phyloP scores from a whole-genome alignment of 2,329 filamentous ascomycete genomes.

The Ophioceras dolichostomum region DNA sequence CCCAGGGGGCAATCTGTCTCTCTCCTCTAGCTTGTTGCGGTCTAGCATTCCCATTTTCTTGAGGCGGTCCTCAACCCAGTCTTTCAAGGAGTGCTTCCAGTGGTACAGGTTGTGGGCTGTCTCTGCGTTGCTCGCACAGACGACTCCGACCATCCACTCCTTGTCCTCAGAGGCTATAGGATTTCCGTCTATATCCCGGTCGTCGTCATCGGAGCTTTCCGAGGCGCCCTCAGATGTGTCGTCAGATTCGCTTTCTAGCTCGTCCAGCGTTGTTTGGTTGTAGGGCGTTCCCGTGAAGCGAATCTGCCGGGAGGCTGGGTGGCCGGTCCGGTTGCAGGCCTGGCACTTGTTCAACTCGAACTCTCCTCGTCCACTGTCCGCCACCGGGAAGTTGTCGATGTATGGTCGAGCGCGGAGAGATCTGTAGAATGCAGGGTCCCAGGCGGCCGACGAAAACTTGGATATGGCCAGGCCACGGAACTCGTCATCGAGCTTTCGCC shows the following conservation, averaged over 20 bases:
- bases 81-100: constrained; percentile 64
- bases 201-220: constrained; percentile 18
- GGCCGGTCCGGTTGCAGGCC: constrained; percentile 57
- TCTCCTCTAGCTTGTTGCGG: constrained; percentile 43
- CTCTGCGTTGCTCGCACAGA: constrained; percentile 40
- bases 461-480: constrained; percentile 54
- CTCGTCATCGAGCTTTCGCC: constrained; percentile 61
- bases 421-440: constrained; percentile 54
- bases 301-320: constrained; percentile 54
- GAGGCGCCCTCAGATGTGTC: too few species aligned
- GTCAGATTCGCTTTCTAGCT: constrained; percentile 31
- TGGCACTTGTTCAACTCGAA: constrained; percentile 38
- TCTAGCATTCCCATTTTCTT: constrained; percentile 42
- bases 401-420: constrained; percentile 54
- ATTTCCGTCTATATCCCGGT: constrained; percentile 22
- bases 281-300: constrained; percentile 56
- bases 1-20: constrained; percentile 48
- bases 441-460: constrained; percentile 60
- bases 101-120: constrained; percentile 62
- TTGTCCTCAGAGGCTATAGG: constrained; percentile 22
- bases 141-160: constrained; percentile 23
- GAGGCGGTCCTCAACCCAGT: constrained; percentile 56
- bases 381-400: constrained; percentile 35
- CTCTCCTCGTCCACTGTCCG: constrained; percentile 8
- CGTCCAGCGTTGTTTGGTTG: constrained; percentile 50